A percentile compares a stretch with the other conserved stretches of the same genome.
phyloP scores from a whole-genome alignment of 139 green algal genomes.

The Tetradesmus obliquus region DNA sequence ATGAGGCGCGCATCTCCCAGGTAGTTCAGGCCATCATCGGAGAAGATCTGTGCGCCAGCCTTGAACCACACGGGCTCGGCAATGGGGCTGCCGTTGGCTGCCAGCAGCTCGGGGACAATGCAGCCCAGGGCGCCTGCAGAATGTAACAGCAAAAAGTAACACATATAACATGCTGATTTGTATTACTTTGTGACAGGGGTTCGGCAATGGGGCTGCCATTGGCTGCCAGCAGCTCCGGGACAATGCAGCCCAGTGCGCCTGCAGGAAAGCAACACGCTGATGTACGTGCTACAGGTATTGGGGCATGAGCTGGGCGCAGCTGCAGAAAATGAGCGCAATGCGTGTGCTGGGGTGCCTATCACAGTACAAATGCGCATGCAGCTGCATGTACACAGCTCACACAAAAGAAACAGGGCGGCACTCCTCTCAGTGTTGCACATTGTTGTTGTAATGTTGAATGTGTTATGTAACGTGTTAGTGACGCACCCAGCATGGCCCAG shows the following conservation, averaged over 20 bases:
- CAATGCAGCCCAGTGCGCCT: conserved; percentile 63
- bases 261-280: background rate
- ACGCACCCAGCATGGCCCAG: conserved; percentile 81
- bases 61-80: conserved; percentile 92
- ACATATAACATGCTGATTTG: background rate
- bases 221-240: conserved; percentile 60
- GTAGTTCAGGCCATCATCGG: conserved; percentile 80
- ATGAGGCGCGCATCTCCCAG: conserved; percentile 79
- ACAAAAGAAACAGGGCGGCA: no score
- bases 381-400: no score
- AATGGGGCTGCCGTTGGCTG: conserved; percentile 61
- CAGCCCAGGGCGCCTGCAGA: conserved; percentile 57
- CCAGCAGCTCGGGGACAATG: conserved; percentile 64
- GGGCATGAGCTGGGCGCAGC: no score
- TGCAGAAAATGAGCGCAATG: background rate
- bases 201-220: conserved; percentile 67
- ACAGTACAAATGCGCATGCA: background rate
- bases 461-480: no score
- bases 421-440: no score
- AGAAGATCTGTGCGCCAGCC: conserved; percentile 83
- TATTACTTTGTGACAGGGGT: conserved; percentile 48
- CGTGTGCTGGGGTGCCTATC: background rate
- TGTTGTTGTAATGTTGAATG: no score
- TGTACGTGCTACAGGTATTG: background rate
- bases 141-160: background rate